phyloP scores from a whole-genome alignment of 805 yeast species.

The Candida ipomoeae region DNA sequence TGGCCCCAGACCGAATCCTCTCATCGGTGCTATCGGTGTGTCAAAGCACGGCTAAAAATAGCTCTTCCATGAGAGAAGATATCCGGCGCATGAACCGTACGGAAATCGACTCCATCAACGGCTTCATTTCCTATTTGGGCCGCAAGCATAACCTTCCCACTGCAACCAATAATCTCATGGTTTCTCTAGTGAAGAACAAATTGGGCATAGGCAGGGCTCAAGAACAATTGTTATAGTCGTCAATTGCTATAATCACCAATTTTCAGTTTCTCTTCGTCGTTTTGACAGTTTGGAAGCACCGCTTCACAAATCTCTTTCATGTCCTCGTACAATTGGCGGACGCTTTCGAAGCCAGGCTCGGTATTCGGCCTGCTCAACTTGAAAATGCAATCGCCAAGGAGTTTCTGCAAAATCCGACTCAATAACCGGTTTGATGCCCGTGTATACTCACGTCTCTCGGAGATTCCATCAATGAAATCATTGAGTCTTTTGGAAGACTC shows the following conservation, averaged over 20 bases:
- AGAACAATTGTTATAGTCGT: conserved; percentile 16
- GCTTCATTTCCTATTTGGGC: conserved; percentile 63
- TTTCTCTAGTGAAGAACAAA: conserved; percentile 45
- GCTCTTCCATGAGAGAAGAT: conserved; percentile 73
- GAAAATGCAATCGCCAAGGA: conserved; percentile 21
- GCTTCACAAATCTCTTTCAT: conserved; percentile 23
- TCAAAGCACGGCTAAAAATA: conserved; percentile 48
- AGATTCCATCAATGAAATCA: conserved; percentile 43
- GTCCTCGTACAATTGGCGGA: conserved; percentile 25
- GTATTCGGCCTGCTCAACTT: conserved; percentile 8
- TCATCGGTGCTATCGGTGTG: conserved; percentile 31
- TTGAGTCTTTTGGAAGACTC: conserved; percentile 28
- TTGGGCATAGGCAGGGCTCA: conserved; percentile 27
- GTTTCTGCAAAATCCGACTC: conserved; percentile 29
- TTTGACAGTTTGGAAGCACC: background rate
- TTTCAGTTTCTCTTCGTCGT: background rate
- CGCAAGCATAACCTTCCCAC: conserved; percentile 39
- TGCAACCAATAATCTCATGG: conserved; percentile 41
- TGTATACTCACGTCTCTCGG: conserved; percentile 43
- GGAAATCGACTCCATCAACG: conserved; percentile 82
- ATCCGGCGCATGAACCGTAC: conserved; percentile 50
- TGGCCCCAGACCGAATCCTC: conserved; percentile 35
- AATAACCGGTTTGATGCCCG: conserved; percentile 27
- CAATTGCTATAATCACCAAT: background rate
- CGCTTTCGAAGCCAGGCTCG: conserved; percentile 10